These are phyloP conservation scores for Boletellus sp. DNA, from an alignment of 768 basidiomycete species.

Conservation along the genomic window DNA sequence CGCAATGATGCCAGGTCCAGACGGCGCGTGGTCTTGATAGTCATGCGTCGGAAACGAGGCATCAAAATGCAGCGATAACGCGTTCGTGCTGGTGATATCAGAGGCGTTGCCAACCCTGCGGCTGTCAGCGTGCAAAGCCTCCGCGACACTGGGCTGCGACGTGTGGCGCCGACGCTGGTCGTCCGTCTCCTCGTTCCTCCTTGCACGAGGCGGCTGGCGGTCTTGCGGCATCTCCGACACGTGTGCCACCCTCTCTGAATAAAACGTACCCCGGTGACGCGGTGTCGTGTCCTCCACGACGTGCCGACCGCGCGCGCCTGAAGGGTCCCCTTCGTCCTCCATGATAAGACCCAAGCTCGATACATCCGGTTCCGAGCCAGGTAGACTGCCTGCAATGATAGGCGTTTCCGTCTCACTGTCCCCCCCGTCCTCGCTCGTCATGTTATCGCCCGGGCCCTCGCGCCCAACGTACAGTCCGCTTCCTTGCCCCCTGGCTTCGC, in stretches of 20 bases:
- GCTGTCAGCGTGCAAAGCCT: constrained; percentile 14
- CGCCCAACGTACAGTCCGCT: constrained; percentile 21
- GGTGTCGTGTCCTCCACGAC: constrained; percentile 7
- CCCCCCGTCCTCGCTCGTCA: constrained; percentile 16
- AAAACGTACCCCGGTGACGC: constrained; percentile 18
- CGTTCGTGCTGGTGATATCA: constrained; percentile 29
- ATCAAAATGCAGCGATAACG: constrained; percentile 36
- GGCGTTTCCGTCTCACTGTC: constrained; percentile 20
- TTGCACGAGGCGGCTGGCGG: constrained; percentile 19
- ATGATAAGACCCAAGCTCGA: constrained; percentile 30
- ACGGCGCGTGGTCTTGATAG: constrained; percentile 17
- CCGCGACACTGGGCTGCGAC: constrained; percentile 21
- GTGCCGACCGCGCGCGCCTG: constrained; percentile 10
- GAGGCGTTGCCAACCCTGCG: constrained; percentile 16
- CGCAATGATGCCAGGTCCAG: constrained; percentile 31
- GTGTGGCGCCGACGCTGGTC: constrained; percentile 18
- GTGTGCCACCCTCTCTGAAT: constrained; percentile 16
- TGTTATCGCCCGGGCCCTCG: constrained; percentile 9
- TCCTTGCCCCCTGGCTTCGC: constrained; percentile 26
- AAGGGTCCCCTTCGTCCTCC: constrained; percentile 28
- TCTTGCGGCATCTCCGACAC: constrained; percentile 10
- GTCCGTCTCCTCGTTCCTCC: constrained; percentile 19
- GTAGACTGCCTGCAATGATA: constrained; percentile 18
- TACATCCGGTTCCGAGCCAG: constrained; percentile 14
- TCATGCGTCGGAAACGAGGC: constrained; percentile 31